These are phyloP conservation scores for Sclerotinia trifoliorum DNA, from an alignment of 2,329 filamentous ascomycete genomes.

Conservation along the genomic window DNA sequence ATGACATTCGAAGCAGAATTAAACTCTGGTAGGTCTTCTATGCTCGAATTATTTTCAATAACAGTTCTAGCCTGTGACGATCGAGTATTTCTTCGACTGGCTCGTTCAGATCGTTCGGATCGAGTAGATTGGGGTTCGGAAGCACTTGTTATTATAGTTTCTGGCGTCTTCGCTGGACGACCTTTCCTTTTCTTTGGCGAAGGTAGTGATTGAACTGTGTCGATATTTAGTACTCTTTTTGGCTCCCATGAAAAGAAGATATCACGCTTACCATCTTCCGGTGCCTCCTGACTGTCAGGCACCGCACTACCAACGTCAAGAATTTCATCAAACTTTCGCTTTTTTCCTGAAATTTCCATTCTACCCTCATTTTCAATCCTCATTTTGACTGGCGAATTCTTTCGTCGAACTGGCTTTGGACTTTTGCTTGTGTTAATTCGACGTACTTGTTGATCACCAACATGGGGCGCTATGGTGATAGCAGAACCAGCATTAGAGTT, in stretches of 20 bases:
- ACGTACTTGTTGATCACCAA: neutral
- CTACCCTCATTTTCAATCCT: neutral
- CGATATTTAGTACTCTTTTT: neutral
- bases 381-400: neutral
- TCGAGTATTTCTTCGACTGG: conserved; percentile 1
- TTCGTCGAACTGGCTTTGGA: neutral
- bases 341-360: conserved; percentile 20
- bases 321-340: conserved; percentile 30
- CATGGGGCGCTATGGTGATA: conserved; percentile 31
- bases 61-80: conserved; percentile 20
- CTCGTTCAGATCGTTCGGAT: neutral
- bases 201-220: conserved; percentile 3
- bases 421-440: neutral
- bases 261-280: conserved; percentile 20
- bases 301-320: conserved; percentile 27
- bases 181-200: conserved; percentile 27
- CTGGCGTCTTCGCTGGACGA: conserved; percentile 19
- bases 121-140: neutral
- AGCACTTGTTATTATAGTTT: neutral
- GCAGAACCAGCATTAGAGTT: conserved; percentile 28
- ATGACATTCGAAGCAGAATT: neutral
- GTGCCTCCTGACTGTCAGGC: conserved; percentile 32
- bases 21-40: neutral
- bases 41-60: conserved; percentile 16
- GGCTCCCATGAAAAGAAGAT: neutral